Percentiles rank a stretch among this genome's conserved stretches.
Evolutionary conservation across 768 basidiomycete genomes (phyloP).

Genomic region (Suillus sp.): DNA sequence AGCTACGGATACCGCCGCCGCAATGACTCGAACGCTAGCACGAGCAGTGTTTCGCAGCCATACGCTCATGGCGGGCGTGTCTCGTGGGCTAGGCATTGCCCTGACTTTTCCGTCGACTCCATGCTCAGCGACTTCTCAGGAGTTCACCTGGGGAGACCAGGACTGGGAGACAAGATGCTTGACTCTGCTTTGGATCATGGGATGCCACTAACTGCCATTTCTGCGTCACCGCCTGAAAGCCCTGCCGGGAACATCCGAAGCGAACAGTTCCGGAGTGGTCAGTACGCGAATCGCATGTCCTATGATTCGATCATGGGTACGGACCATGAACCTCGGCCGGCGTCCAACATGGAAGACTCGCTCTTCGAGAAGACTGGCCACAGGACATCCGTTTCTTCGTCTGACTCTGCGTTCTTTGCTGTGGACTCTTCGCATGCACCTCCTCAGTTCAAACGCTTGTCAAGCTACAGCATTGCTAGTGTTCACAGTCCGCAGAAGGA

Average conservation of each 20-base stretch:
- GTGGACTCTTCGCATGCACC: conserved; percentile 42
- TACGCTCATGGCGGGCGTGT: conserved; percentile 58
- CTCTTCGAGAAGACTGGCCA: conserved; percentile 65
- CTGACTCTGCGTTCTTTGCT: conserved; percentile 63
- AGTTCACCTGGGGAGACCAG: conserved; percentile 64
- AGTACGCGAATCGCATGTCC: conserved; percentile 40
- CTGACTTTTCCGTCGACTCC: conserved; percentile 65
- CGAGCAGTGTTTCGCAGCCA: conserved; percentile 57
- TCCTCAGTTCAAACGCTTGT: conserved; percentile 64
- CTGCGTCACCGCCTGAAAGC: conserved; percentile 63
- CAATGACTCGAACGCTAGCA: conserved; percentile 60
- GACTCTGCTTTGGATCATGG: conserved; percentile 55
- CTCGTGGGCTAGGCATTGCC: conserved; percentile 60
- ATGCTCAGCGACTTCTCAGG: conserved; percentile 63
- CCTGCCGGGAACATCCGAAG: conserved; percentile 22
- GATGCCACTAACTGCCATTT: conserved; percentile 61
- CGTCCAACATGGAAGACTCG: conserved; percentile 44
- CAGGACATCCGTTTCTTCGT: conserved; percentile 47
- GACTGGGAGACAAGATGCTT: conserved; percentile 88
- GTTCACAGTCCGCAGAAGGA: conserved; percentile 57
- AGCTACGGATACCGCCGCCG: conserved; percentile 55
- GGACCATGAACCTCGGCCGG: conserved; percentile 40
- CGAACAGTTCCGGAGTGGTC: conserved; percentile 16
- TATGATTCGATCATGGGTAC: conserved; percentile 72
- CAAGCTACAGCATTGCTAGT: conserved; percentile 55